These are phyloP conservation scores for Teratosphaeria destructans DNA, from an alignment of 2,329 filamentous ascomycete genomes.

Conservation along the genomic window DNA sequence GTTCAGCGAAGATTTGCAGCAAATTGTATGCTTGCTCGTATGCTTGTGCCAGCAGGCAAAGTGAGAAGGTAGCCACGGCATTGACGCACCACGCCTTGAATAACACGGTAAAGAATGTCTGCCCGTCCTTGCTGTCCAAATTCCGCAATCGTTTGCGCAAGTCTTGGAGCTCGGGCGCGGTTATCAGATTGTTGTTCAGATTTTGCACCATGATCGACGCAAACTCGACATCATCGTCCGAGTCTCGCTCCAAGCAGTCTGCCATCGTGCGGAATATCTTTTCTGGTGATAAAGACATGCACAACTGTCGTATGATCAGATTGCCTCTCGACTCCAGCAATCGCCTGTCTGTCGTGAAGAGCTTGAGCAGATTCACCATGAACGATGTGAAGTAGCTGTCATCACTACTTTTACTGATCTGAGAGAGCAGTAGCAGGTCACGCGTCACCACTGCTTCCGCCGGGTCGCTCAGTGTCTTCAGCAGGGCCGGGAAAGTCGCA, in stretches of 20 bases:
- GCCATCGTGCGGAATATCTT: conserved; percentile 91
- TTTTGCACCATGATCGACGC: conserved; percentile 99
- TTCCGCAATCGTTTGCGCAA: conserved; percentile 83
- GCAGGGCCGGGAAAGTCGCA: conserved; percentile 86
- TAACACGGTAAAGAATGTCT: conserved; percentile 86
- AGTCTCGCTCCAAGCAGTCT: conserved; percentile 88
- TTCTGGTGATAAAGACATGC: conserved; percentile 83
- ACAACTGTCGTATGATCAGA: conserved; percentile 90
- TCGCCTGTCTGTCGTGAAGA: conserved; percentile 89
- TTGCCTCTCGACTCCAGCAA: conserved; percentile 88
- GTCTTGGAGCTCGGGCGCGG: conserved; percentile 85
- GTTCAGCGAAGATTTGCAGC: conserved; percentile 90
- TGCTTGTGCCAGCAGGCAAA: conserved; percentile 89
- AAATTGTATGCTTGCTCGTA: conserved; percentile 97
- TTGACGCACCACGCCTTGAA: conserved; percentile 99
- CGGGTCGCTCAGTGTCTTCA: conserved; percentile 93
- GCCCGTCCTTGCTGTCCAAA: conserved; percentile 83
- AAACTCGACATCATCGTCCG: conserved; percentile 84
- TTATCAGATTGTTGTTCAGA: conserved; percentile 97
- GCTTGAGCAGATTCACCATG: conserved; percentile 90
- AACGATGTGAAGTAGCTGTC: conserved; percentile 97
- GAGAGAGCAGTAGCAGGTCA: conserved; percentile 83
- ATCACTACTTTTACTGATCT: conserved; percentile 92
- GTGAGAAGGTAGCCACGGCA: conserved; percentile 90
- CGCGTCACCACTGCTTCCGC: conserved; percentile 92